Evolutionary conservation across 2,329 filamentous ascomycete species (phyloP).

Genomic region (Talaromyces marneffei): DNA sequence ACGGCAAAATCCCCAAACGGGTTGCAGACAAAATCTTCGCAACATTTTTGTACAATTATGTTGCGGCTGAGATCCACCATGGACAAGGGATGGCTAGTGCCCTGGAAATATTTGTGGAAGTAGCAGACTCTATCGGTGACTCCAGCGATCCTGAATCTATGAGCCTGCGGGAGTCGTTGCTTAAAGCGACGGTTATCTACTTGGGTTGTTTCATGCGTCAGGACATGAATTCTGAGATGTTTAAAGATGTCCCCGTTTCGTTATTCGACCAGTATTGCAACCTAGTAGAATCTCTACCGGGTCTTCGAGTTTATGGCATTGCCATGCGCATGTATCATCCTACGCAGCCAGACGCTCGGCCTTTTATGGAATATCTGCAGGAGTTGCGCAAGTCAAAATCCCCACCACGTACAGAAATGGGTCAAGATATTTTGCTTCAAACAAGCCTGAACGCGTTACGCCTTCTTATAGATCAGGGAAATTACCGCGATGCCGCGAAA

Average conservation of each 20-base stretch:
- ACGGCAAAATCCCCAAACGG: constrained; percentile 21
- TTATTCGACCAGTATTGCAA: constrained; percentile 31
- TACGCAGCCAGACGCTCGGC: constrained; percentile 26
- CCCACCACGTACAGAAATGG: neutral
- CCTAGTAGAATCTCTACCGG: constrained; percentile 21
- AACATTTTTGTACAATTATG: constrained; percentile 26
- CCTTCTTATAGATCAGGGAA: constrained; percentile 30
- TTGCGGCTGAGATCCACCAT: constrained; percentile 30
- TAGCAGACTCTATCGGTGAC: neutral
- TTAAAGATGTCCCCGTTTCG: constrained; percentile 22
- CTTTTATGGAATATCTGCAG: constrained; percentile 27
- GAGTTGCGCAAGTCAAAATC: constrained; percentile 14
- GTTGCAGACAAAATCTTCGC: constrained; percentile 21
- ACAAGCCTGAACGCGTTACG: constrained; percentile 36
- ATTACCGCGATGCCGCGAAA: constrained; percentile 24
- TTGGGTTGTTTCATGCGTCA: constrained; percentile 24
- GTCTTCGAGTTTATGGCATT: constrained; percentile 23
- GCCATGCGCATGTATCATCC: constrained; percentile 36
- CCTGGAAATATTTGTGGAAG: constrained; percentile 23
- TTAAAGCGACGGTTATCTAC: constrained; percentile 23
- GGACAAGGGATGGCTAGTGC: constrained; percentile 30
- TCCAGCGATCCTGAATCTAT: neutral
- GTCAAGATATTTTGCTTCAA: constrained; percentile 27
- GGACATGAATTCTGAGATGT: constrained; percentile 18
- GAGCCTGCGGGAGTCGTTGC: constrained; percentile 14